These are phyloP conservation scores for Mentha longifolia DNA, from an alignment of 257 asterid species.

Conservation along the genomic window DNA sequence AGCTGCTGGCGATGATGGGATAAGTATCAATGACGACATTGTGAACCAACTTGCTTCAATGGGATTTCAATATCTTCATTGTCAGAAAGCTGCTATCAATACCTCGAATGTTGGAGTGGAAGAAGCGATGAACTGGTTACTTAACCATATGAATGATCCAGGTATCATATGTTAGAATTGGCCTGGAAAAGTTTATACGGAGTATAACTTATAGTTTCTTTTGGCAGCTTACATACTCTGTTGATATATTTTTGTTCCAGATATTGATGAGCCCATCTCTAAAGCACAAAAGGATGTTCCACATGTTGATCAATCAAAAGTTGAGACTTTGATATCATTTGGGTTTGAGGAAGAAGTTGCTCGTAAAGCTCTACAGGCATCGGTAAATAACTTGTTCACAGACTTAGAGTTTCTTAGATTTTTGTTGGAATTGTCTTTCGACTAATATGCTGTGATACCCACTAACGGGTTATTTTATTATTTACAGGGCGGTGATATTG, in stretches of 20 bases:
- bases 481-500: constrained; percentile 83
- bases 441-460: not conserved
- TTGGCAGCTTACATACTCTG: constrained; percentile 13
- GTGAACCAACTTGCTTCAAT: constrained; percentile 80
- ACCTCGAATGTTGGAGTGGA: constrained; percentile 84
- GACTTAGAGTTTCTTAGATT: not conserved
- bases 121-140: constrained; percentile 90
- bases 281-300: constrained; percentile 47
- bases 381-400: constrained; percentile 52
- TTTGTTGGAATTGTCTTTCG: not conserved
- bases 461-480: constrained; percentile 18
- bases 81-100: constrained; percentile 91
- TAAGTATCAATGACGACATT: constrained; percentile 63
- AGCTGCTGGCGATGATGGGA: constrained; percentile 53
- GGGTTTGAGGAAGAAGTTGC: constrained; percentile 91
- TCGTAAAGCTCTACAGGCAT: constrained; percentile 75
- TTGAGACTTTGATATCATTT: constrained; percentile 76
- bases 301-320: constrained; percentile 68
- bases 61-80: constrained; percentile 86
- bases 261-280: constrained; percentile 72
- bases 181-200: constrained; percentile 20
- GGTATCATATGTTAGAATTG: constrained; percentile 50
- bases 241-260: constrained; percentile 47
- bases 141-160: constrained; percentile 84
- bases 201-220: not conserved